Percentiles rank a stretch among this genome's conserved stretches.
Conservation (phyloP, 306 rosid species). For the Prunus salicina region DNA sequence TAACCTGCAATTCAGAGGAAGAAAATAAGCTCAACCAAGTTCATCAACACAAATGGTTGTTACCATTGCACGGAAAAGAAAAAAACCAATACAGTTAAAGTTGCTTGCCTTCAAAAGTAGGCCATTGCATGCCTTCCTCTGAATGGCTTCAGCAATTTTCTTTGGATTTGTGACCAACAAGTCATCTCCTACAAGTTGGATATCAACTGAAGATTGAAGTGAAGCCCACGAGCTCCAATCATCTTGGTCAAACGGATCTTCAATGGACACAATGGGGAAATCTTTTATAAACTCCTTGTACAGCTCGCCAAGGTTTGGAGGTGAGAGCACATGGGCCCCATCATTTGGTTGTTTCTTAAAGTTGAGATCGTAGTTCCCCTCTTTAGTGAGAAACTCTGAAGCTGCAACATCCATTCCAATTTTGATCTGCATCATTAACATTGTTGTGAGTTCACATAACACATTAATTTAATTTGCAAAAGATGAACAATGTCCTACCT, state of each 20-base stretch:
- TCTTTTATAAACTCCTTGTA: constrained; percentile 79
- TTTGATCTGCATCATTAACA: constrained; percentile 66
- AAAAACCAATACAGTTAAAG: background rate
- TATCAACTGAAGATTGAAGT: constrained; percentile 82
- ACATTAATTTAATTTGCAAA: constrained; percentile 6
- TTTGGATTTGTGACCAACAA: constrained; percentile 92
- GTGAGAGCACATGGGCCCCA: constrained; percentile 78
- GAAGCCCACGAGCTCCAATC: constrained; percentile 97
- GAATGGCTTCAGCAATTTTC: constrained; percentile 82
- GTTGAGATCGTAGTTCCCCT: constrained; percentile 75
- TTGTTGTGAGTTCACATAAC: constrained; percentile 12
- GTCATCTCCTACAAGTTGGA: constrained; percentile 96
- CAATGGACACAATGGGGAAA: constrained; percentile 92
- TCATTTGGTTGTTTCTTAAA: constrained; percentile 95
- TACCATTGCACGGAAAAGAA: background rate
- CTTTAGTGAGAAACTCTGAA: constrained; percentile 86
- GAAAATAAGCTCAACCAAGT: constrained; percentile 16
- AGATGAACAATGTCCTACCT: constrained; percentile 41
- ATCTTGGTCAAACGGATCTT: constrained; percentile 99
- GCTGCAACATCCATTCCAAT: constrained; percentile 99
- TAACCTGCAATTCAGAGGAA: constrained; percentile 58
- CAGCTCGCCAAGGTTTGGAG: constrained; percentile 70
- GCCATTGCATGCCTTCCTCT: constrained; percentile 93
- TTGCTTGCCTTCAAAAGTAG: constrained; percentile 80
- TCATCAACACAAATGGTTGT: background rate